phyloP scores from a whole-genome alignment of 306 rosid species.

The Malus sieversii region DNA sequence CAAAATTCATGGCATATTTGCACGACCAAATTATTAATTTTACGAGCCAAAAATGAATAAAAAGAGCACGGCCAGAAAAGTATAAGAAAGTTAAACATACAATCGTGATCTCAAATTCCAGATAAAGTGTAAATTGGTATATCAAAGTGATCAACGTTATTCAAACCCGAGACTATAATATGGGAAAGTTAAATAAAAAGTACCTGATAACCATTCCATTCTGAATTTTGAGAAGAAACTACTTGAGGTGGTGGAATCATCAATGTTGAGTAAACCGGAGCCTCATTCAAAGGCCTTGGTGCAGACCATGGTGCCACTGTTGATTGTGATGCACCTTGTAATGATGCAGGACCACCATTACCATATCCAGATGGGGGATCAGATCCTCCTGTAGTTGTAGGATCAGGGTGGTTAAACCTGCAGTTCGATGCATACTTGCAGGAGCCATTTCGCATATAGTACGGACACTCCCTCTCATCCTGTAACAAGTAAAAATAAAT shows the following conservation, averaged over 20 bases:
- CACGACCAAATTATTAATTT: neutral
- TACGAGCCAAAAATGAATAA: neutral
- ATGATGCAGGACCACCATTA: slow-evolving; percentile 47
- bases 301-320: slow-evolving; percentile 56
- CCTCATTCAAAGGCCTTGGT: slow-evolving; percentile 55
- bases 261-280: slow-evolving; percentile 55
- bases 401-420: slow-evolving; percentile 96
- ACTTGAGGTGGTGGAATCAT: slow-evolving; percentile 53
- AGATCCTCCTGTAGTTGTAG: slow-evolving; percentile 53
- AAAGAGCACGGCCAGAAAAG: neutral
- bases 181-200: neutral
- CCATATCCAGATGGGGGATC: slow-evolving; percentile 49
- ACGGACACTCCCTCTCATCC: slow-evolving; percentile 89
- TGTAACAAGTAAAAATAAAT: slow-evolving; percentile 25
- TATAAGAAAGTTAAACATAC: neutral
- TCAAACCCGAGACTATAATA: neutral
- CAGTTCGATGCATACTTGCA: slow-evolving; percentile 91
- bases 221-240: slow-evolving; percentile 49
- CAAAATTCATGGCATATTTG: neutral
- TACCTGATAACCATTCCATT: slow-evolving; percentile 92
- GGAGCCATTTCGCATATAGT: slow-evolving; percentile 93
- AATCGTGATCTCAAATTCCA: neutral
- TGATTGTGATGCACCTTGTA: slow-evolving; percentile 51
- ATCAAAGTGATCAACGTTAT: neutral
- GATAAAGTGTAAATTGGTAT: neutral